Percentiles rank a stretch among this genome's conserved stretches.
These are phyloP conservation scores for Leccinum boreale DNA, from an alignment of 768 basidiomycete genomes.

Conservation along the genomic window DNA sequence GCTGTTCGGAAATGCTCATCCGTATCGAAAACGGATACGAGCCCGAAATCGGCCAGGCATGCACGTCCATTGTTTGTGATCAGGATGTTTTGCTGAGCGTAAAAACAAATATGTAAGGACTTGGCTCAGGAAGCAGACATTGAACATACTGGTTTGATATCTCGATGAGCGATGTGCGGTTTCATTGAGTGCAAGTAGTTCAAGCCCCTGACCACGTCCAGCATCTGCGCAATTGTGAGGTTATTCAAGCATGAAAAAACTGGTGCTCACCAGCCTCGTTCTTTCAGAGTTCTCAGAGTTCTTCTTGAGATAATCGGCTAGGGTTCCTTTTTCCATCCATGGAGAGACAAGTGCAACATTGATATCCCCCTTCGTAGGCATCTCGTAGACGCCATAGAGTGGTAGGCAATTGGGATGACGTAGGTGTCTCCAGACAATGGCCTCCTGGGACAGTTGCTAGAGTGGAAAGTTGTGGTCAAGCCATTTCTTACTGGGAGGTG, in stretches of 20 bases:
- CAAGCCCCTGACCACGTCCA: slow-evolving; percentile 42
- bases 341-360: slow-evolving; percentile 33
- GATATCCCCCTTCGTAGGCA: slow-evolving; percentile 14
- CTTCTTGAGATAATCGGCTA: slow-evolving; percentile 27
- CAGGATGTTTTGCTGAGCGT: slow-evolving; percentile 43
- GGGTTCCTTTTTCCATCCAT: slow-evolving; percentile 36
- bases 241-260: background rate
- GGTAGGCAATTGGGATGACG: slow-evolving; percentile 36
- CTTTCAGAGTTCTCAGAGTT: slow-evolving; percentile 17
- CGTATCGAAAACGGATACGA: slow-evolving; percentile 23
- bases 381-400: slow-evolving; percentile 30
- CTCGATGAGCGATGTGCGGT: slow-evolving; percentile 35
- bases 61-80: slow-evolving; percentile 40
- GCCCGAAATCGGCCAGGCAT: slow-evolving; percentile 51
- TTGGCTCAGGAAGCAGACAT: background rate
- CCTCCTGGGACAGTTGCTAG: slow-evolving; percentile 31
- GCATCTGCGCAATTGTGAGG: slow-evolving; percentile 28
- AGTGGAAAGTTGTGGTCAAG: no score
- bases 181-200: slow-evolving; percentile 40
- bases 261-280: slow-evolving; percentile 30
- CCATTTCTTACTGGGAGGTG: no score
- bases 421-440: slow-evolving; percentile 33
- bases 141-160: slow-evolving; percentile 29
- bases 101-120: slow-evolving; percentile 11
- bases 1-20: slow-evolving; percentile 10